phyloP scores from a whole-genome alignment of 352 stramenopile genomes.

The Plasmopara halstedii region DNA sequence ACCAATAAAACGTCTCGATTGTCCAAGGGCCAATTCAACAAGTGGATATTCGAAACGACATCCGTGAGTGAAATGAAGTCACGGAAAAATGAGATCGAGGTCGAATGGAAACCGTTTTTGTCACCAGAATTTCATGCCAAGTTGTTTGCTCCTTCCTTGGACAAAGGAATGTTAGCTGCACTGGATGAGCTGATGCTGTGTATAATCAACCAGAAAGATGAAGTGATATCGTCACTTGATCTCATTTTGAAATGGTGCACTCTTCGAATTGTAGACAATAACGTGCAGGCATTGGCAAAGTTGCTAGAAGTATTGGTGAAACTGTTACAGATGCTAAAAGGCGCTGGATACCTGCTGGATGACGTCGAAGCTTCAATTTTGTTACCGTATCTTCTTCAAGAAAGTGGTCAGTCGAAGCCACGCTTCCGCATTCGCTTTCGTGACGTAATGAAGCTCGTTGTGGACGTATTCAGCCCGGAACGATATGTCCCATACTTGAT shows the following conservation, averaged over 20 bases:
- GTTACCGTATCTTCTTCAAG: constrained; percentile 73
- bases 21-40: constrained; percentile 64
- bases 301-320: constrained; percentile 76
- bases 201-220: constrained; percentile 51
- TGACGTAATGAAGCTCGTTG: constrained; percentile 76
- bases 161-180: constrained; percentile 79
- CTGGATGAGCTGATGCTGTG: constrained; percentile 69
- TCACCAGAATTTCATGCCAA: constrained; percentile 63
- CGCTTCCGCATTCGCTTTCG: constrained; percentile 78
- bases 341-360: constrained; percentile 51
- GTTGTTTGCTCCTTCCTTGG: constrained; percentile 65
- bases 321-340: constrained; percentile 76
- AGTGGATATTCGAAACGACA: constrained; percentile 78
- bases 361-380: constrained; percentile 80
- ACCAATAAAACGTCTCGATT: constrained; percentile 48
- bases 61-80: constrained; percentile 55
- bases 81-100: constrained; percentile 67
- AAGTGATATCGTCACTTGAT: constrained; percentile 64
- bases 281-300: constrained; percentile 79
- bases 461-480: constrained; percentile 71
- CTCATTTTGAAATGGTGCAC: constrained; percentile 82
- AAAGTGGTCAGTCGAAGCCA: constrained; percentile 79
- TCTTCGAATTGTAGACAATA: constrained; percentile 82
- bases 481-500: constrained; percentile 68
- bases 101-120: constrained; percentile 70